phyloP scores from a whole-genome alignment of 768 basidiomycete genomes.

The Kwoniella dejecticola region DNA sequence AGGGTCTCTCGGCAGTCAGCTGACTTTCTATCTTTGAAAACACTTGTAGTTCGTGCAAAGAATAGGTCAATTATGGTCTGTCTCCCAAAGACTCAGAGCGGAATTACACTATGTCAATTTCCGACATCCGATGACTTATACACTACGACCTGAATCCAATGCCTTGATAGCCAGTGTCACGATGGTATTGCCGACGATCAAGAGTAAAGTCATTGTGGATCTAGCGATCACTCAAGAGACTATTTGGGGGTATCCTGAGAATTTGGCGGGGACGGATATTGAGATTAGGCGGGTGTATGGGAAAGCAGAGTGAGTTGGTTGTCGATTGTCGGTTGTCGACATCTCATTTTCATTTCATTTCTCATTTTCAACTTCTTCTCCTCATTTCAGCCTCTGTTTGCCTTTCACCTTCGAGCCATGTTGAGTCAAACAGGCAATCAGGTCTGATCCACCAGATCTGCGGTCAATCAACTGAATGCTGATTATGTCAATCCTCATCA shows the following conservation, averaged over 20 bases:
- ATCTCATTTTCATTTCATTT: neutral
- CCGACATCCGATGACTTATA: conserved; percentile 34
- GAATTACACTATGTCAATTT: conserved; percentile 40
- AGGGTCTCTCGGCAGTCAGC: too few relatives aligned
- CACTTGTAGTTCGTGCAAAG: conserved; percentile 32
- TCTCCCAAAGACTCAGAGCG: conserved; percentile 28
- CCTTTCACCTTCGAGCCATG: too few relatives aligned
- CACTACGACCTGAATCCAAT: neutral
- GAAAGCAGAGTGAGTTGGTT: conserved; percentile 23
- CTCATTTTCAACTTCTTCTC: neutral
- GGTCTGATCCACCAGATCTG: neutral
- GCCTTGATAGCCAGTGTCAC: conserved; percentile 3
- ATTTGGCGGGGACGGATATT: conserved; percentile 3
- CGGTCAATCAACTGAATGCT: neutral
- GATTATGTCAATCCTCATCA: neutral
- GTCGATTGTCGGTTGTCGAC: neutral
- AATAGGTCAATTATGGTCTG: conserved; percentile 33
- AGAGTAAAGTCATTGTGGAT: conserved; percentile 8
- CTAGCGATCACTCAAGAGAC: conserved; percentile 13
- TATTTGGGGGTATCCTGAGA: conserved; percentile 18
- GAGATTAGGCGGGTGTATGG: conserved; percentile 12
- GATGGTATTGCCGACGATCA: conserved; percentile 12
- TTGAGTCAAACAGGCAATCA: too few relatives aligned
- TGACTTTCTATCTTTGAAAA: neutral
- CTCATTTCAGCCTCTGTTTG: too few relatives aligned